Conservation (phyloP, 345 rosid species). For the Leavenworthia alabamica region DNA sequence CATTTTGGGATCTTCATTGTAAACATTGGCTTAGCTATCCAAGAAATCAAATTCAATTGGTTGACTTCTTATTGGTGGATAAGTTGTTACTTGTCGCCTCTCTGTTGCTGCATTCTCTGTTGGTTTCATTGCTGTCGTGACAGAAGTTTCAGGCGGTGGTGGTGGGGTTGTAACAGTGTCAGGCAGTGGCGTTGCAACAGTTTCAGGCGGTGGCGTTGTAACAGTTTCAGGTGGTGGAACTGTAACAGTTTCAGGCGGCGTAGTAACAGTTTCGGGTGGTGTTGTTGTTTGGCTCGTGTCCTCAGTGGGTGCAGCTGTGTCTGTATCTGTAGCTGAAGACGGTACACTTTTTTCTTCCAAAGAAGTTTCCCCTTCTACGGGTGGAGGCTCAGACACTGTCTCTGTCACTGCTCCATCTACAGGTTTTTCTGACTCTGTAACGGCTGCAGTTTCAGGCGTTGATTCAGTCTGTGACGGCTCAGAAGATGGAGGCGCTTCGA, state of each 20-base stretch:
- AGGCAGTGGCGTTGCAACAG: not conserved
- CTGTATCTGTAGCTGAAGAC: slow-evolving; percentile 30
- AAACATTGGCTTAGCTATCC: slow-evolving; percentile 21
- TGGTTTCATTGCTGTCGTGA: slow-evolving; percentile 18
- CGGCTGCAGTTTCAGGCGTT: slow-evolving; percentile 14
- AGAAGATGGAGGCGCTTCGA: slow-evolving; percentile 44
- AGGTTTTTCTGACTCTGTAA: slow-evolving; percentile 22
- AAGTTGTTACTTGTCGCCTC: slow-evolving; percentile 6
- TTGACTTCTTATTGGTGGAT: slow-evolving; percentile 27
- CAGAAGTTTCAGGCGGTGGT: not conserved
- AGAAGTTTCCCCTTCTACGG: slow-evolving; percentile 35
- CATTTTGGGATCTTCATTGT: slow-evolving; percentile 9
- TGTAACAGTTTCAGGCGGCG: not conserved
- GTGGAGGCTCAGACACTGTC: slow-evolving; percentile 28
- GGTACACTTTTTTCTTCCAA: slow-evolving; percentile 32
- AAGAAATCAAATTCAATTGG: slow-evolving; percentile 30
- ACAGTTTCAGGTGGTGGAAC: not conserved
- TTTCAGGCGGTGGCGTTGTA: slow-evolving; percentile 11
- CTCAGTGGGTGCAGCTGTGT: slow-evolving; percentile 16
- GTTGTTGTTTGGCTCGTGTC: not conserved
- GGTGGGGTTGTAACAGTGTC: slow-evolving; percentile 3
- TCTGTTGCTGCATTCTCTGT: slow-evolving; percentile 15
- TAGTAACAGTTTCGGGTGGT: not conserved
- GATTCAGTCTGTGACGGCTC: slow-evolving; percentile 31
- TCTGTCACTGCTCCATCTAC: slow-evolving; percentile 21